Base-by-base conservation (phyloP, 306 rosid species). In the Dalbergia cultrata region DNA sequence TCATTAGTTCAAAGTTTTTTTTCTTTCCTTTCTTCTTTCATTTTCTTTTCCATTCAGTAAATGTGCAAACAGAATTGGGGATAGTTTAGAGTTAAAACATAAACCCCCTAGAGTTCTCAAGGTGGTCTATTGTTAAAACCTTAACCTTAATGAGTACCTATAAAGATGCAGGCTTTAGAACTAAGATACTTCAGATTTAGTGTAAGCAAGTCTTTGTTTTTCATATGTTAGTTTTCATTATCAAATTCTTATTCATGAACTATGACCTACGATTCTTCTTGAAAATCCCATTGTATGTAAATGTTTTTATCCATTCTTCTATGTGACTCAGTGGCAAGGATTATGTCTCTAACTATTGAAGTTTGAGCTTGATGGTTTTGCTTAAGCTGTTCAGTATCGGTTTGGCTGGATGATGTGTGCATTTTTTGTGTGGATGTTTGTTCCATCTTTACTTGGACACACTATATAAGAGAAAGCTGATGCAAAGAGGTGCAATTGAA, bases 361-460 rank as follows among this genome's bases (percentile, higher is more conserved):
- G 56, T 64, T 37, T 58, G 52, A 59, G 16, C 79, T 18, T 61
- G 47, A 34, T 79, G 69, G 4, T 11, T 21, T 67, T 33, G 31
- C 49, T 21, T 79, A 31, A 21, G 75, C 60, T 75, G 65, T 76
- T 75, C 79, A 66, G 71, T 70, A 37, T 75, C 70, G 60, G 44
- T 49, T 66, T 59, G 13, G 37, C 16, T 31, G 12, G 22, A 62
- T 54, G 62, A 33, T 65, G 57, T 22, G 34, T 68, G 49, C 39
- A 35, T 14, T 19, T 0, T 62, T 22, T 57, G 47, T 54, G 13
- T n/a, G 9, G 9, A 19, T 37, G 53, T 0, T 33, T 61, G 35
- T 54, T 52, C n/a, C 60, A 64, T 70, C 35, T 71, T 63, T 1
- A 18, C 13, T 53, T 45, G 33, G 57, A 31, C 2, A 56, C 35